These are phyloP conservation scores for Cajanus cajan DNA, from an alignment of 306 rosid genomes.

Conservation along the genomic window DNA sequence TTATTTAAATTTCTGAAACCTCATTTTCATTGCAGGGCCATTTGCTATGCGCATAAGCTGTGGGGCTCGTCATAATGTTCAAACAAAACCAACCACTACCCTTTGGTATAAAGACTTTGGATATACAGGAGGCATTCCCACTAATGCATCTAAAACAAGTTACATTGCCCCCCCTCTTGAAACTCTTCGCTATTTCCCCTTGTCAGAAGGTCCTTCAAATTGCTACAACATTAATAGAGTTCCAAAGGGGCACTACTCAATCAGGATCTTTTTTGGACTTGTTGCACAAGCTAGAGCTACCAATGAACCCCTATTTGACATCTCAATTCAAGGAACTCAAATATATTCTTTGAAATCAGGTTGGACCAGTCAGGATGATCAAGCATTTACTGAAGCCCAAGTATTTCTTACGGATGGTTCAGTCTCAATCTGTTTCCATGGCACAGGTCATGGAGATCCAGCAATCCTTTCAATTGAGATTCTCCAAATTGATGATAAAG, in stretches of 20 bases:
- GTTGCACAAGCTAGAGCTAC: conserved; percentile 49
- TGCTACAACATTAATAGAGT: conserved; percentile 70
- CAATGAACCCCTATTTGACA: conserved; percentile 76
- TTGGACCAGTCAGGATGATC: conserved; percentile 80
- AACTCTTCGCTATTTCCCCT: conserved; percentile 79
- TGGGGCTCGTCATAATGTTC: conserved; percentile 74
- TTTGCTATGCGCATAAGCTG: conserved; percentile 86
- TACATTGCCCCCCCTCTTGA: conserved; percentile 69
- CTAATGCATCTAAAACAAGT: conserved; percentile 67
- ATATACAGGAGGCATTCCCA: conserved; percentile 87
- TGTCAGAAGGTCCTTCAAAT: conserved; percentile 84
- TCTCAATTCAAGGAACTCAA: conserved; percentile 89
- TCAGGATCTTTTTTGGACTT: conserved; percentile 81
- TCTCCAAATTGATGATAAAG: conserved; percentile 76
- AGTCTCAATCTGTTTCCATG: conserved; percentile 85
- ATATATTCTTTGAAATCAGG: conserved; percentile 75
- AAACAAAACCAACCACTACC: conserved; percentile 71
- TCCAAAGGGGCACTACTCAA: conserved; percentile 82
- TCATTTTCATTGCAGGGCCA: conserved; percentile 55
- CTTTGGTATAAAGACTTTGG: conserved; percentile 86
- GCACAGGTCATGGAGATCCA: conserved; percentile 99
- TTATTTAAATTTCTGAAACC: conserved; percentile 21
- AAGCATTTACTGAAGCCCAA: conserved; percentile 69
- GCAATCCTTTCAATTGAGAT: conserved; percentile 88
- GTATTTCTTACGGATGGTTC: conserved; percentile 66